Percentiles rank a stretch among this genome's conserved stretches.
These are phyloP conservation scores for Coemansia sp. DNA, from an alignment of 192 early-diverging fungal genomes.

Conservation along the genomic window DNA sequence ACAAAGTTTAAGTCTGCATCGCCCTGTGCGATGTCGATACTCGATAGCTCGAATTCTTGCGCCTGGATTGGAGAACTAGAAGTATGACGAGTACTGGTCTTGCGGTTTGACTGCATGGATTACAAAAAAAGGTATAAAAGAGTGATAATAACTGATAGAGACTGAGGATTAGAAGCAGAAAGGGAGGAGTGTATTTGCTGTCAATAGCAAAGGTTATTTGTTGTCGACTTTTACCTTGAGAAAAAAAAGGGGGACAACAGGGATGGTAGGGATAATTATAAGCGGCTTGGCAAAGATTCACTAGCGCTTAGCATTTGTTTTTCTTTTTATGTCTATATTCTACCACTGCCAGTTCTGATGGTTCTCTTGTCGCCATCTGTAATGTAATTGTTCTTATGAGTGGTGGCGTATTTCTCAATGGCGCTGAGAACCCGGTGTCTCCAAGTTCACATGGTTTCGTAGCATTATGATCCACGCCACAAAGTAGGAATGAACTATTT, in stretches of 20 bases:
- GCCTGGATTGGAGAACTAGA: not conserved
- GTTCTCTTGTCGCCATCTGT: too few relatives aligned
- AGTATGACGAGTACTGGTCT: not conserved
- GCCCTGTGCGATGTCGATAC: constrained; percentile 45
- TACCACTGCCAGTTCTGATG: not conserved
- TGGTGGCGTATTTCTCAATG: not conserved
- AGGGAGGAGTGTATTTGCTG: not conserved
- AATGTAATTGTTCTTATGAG: not conserved
- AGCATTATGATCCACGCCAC: not conserved
- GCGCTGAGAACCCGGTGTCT: not conserved
- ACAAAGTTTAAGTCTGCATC: constrained; percentile 41
- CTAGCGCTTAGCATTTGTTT: not conserved
- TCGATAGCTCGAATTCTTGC: constrained; percentile 28
- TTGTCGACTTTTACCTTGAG: not conserved
- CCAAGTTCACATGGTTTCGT: not conserved
- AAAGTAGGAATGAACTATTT: not conserved
- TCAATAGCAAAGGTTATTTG: not conserved
- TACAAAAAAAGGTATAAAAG: not conserved
- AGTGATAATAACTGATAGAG: not conserved
- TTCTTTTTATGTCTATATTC: not conserved
- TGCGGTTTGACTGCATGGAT: not conserved
- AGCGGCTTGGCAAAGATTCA: not conserved
- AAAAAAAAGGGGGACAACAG: not conserved
- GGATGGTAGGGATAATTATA: not conserved
- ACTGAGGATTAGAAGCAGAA: not conserved